phyloP scores from a whole-genome alignment of 2,329 filamentous ascomycete genomes.

The Allantophomopsis cytisporea region DNA sequence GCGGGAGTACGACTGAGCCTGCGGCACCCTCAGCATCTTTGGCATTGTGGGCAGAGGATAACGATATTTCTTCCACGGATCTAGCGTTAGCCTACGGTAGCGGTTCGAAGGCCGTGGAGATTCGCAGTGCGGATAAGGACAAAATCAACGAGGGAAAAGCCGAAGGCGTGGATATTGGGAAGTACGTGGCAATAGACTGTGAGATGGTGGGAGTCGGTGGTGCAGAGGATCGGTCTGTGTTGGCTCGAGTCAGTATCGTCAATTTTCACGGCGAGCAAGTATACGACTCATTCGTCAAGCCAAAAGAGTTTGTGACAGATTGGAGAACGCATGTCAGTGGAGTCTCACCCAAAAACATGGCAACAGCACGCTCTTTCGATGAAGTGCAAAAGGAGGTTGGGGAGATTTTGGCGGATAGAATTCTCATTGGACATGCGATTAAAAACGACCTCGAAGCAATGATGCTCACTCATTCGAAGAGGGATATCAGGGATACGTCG shows the following conservation, averaged over 20 bases:
- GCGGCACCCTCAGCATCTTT: constrained; percentile 36
- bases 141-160: constrained; percentile 52
- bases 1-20: constrained; percentile 46
- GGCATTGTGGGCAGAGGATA: constrained; percentile 45
- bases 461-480: constrained; percentile 62
- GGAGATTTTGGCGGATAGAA: constrained; percentile 51
- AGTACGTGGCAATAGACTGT: constrained; percentile 89
- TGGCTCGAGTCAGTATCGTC: constrained; percentile 80
- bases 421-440: constrained; percentile 75
- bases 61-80: constrained; percentile 44
- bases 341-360: constrained; percentile 62
- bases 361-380: constrained; percentile 54
- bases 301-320: constrained; percentile 68
- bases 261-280: constrained; percentile 89
- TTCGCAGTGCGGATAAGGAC: constrained; percentile 28
- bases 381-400: constrained; percentile 65
- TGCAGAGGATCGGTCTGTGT: constrained; percentile 54
- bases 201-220: constrained; percentile 92
- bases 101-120: constrained; percentile 32
- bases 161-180: constrained; percentile 56
- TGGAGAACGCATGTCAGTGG: constrained; percentile 85
- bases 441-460: constrained; percentile 66
- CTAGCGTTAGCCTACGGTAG: constrained; percentile 49
- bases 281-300: constrained; percentile 85
- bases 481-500: constrained; percentile 75